Percentiles rank a stretch among this genome's conserved stretches.
Evolutionary conservation across 2,329 filamentous ascomycete genomes (phyloP).

Genomic region (Coniochaeta sp.): DNA sequence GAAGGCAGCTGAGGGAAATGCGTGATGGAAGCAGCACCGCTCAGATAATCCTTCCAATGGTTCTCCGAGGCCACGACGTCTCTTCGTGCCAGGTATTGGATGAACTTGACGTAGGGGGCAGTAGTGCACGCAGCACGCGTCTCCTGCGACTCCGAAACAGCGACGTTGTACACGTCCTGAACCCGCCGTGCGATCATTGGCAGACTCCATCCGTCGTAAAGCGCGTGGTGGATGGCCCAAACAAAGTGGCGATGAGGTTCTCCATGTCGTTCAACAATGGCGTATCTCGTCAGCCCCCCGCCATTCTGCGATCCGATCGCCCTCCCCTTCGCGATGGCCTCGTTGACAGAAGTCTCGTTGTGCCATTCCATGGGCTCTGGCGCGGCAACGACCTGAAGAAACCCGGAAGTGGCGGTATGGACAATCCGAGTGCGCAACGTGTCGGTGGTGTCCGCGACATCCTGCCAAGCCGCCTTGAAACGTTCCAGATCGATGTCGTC

Average conservation of each 20-base stretch:
- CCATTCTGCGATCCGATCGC: conserved; percentile 11
- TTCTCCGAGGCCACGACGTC: conserved; percentile 4
- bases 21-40: conserved; percentile 9
- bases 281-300: conserved; percentile 10
- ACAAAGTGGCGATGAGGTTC: conserved; percentile 8
- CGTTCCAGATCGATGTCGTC: conserved; percentile 10
- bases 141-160: not conserved
- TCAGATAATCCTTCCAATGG: conserved; percentile 5
- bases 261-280: conserved; percentile 9
- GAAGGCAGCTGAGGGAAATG: conserved; percentile 2
- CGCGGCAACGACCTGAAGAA: conserved; percentile 11
- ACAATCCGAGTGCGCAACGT: conserved; percentile 14
- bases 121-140: not conserved
- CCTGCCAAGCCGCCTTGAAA: conserved; percentile 23
- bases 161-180: conserved; percentile 11
- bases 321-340: conserved; percentile 9
- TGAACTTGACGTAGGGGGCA: conserved; percentile 15
- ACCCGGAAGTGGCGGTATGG: conserved; percentile 10
- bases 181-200: conserved; percentile 11
- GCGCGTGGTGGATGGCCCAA: conserved; percentile 13
- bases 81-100: conserved; percentile 9
- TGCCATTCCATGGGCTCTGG: conserved; percentile 13
- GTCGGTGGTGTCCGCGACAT: conserved; percentile 11
- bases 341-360: conserved; percentile 7
- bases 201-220: conserved; percentile 7